These are phyloP conservation scores for Trapa incisa DNA, from an alignment of 345 rosid genomes.

Conservation along the genomic window DNA sequence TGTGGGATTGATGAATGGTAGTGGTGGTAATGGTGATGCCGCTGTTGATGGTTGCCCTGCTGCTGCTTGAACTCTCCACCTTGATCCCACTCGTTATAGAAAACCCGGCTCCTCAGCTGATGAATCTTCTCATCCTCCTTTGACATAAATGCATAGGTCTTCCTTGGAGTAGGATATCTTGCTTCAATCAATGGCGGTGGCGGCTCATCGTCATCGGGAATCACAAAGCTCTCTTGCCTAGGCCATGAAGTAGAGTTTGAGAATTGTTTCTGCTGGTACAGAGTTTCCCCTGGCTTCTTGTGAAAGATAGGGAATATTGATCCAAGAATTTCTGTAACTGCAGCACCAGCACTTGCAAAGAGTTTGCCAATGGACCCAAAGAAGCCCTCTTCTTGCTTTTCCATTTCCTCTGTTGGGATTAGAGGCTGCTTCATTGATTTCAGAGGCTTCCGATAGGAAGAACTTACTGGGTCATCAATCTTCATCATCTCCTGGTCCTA, in stretches of 20 bases:
- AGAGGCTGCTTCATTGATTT: slow-evolving; percentile 61
- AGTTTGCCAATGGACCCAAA: slow-evolving; percentile 54
- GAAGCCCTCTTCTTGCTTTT: slow-evolving; percentile 69
- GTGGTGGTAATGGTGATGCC: slow-evolving; percentile 46
- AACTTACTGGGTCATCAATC: slow-evolving; percentile 15
- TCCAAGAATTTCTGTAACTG: slow-evolving; percentile 49
- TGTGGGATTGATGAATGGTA: slow-evolving; percentile 59
- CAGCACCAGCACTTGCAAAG: slow-evolving; percentile 36
- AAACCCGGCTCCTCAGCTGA: slow-evolving; percentile 68
- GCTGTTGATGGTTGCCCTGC: slow-evolving; percentile 38
- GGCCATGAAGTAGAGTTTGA: slow-evolving; percentile 39
- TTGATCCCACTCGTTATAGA: slow-evolving; percentile 73
- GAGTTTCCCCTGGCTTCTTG: slow-evolving; percentile 28
- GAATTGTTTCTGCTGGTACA: slow-evolving; percentile 25
- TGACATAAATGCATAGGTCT: slow-evolving; percentile 94
- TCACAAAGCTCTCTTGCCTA: slow-evolving; percentile 49
- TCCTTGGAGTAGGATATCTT: slow-evolving; percentile 70
- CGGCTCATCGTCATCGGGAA: slow-evolving; percentile 75
- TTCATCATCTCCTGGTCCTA: slow-evolving; percentile 37
- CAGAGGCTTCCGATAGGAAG: slow-evolving; percentile 35
- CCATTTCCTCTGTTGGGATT: slow-evolving; percentile 54
- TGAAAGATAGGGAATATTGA: slow-evolving; percentile 51
- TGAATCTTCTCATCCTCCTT: slow-evolving; percentile 84
- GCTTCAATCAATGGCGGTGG: slow-evolving; percentile 69
- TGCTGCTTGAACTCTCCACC: slow-evolving; percentile 38